Evolutionary conservation across 352 stramenopile genomes (phyloP).

Genomic region (Pythium aquatile): DNA sequence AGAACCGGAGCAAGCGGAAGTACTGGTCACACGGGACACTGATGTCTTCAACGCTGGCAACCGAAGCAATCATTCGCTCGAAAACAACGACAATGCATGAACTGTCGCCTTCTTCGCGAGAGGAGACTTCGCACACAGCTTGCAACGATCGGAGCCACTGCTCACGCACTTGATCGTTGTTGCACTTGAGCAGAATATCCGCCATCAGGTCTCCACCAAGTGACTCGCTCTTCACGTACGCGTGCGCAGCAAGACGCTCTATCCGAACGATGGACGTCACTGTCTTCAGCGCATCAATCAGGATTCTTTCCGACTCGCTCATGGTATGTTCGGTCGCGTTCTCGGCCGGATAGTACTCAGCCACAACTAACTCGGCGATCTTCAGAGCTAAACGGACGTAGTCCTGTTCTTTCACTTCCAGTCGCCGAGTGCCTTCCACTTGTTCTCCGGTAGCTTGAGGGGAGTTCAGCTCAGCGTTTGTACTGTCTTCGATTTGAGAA

Average conservation of each 20-base stretch:
- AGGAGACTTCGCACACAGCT: conserved; percentile 55
- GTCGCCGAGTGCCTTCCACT: conserved; percentile 11
- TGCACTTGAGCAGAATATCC: conserved; percentile 57
- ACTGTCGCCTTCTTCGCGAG: conserved; percentile 26
- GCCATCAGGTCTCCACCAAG: conserved; percentile 44
- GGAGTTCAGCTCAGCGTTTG: conserved; percentile 17
- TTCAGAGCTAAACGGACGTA: conserved; percentile 77
- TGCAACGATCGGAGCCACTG: conserved; percentile 83
- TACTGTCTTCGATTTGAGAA: conserved; percentile 25
- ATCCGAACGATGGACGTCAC: conserved; percentile 79
- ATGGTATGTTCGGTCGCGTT: conserved; percentile 27
- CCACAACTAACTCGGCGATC: conserved; percentile 76
- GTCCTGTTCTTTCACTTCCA: conserved; percentile 46
- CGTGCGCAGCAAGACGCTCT: conserved; percentile 55
- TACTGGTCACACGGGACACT: conserved; percentile 69
- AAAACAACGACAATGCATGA: conserved; percentile 40
- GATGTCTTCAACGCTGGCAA: conserved; percentile 64
- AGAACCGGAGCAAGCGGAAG: conserved; percentile 61
- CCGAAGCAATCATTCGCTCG: conserved; percentile 63
- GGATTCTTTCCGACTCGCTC: conserved; percentile 64
- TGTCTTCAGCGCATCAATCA: conserved; percentile 83
- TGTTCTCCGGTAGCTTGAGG: conserved; percentile 4
- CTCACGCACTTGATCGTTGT: conserved; percentile 77
- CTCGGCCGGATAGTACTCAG: conserved; percentile 54
- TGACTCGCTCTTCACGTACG: conserved; percentile 49